Base-by-base conservation (phyloP, 371 early-diverging fungal genomes). In the Syncephalis plumigaleata region DNA sequence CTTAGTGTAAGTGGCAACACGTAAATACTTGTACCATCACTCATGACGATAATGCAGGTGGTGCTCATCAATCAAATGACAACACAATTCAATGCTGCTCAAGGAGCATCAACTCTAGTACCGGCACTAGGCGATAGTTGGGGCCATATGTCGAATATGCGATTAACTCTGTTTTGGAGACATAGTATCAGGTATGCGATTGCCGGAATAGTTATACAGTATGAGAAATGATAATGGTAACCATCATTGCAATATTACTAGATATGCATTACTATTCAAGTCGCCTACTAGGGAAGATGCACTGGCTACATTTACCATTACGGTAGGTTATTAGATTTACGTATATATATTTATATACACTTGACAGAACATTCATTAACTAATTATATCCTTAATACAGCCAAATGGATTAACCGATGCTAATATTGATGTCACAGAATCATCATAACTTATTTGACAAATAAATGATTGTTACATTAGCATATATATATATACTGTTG, bases 41-140 rank as follows among this genome's bases (percentile, higher is more conserved):
- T 20, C 18, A 22, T 13, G 27, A 7, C 24, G 44, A 49, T 22
- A 40, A 9, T 8, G 44, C 20, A 59, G 63, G 45, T 67, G 13
- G 56, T 70, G 13, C 15, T 70, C n/a, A 52, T 56, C 21, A 70
- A 70, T 45, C 70, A 70, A 42, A 64, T 70, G 63, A 67, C 70
- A 4, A 63, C 67, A 2, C 54, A 58, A 50, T 51, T 61, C 27
- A 37, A 45, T 11, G 46, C 39, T 16, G 39, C 39, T 31, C 53
- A 54, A 27, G 24, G 37, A 15, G 11, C 48, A 18, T 54, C 63
- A 3, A 45, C 47, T 3, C 44, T 64, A 26, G 63, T 64, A 21
- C 65, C 66, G 0, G 66, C 66, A 1, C 53, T 65, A 22, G 65
- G 65, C n/a, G 63, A 64, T 21, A 64, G 62, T 21, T 70, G 67